Base-by-base conservation (phyloP, 2,329 filamentous ascomycete species). In the Colletotrichum scovillei region DNA sequence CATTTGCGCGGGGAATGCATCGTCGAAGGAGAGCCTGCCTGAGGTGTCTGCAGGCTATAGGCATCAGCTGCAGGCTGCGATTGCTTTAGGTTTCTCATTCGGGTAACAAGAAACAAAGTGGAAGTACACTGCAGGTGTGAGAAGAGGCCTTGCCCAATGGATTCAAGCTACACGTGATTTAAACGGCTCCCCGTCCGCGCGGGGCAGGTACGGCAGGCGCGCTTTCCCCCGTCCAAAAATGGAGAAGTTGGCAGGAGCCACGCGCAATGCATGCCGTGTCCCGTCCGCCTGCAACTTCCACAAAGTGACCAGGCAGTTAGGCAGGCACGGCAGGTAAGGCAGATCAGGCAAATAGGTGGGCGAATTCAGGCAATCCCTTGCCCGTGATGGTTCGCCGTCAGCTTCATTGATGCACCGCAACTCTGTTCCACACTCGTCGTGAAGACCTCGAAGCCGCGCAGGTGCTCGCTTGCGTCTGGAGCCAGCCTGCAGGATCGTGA, bases 401-500 rank as follows among this genome's bases (percentile, higher is more conserved):
- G 28, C 38, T 49, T 4, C 7, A 1, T 4, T n/a, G 42, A 26
- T 1, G 32, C 16, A 14, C 60, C 42, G 19, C 19, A n/a, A 14
- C 38, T 52, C 24, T 42, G 49, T 52, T 16, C 52, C 35, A 7
- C 28, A 9, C 24, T 60, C 55, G 14, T 42, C 12, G 11, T 60
- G 11, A 55, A 46, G 32, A 70, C 24, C 55, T 72, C 58, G 59
- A 68, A 70, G 8, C 26, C 30, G 53, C 28, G 30, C 63, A 1
- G 62, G 30, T n/a, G 55, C 55, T 16, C 24, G 46, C 55, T 16
- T 42, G 49, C 7, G 5, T 42, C 24, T 53, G 52, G 52, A 63
- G 35, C 26, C 56, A 12, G 46, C 32, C 32, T 9, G 16, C 49
- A 19, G 42, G 32, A 63, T 63, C 58, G 35, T 57, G 26, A 49